phyloP scores from a whole-genome alignment of 2,329 filamentous ascomycete species.

The Fusarium aywerte region DNA sequence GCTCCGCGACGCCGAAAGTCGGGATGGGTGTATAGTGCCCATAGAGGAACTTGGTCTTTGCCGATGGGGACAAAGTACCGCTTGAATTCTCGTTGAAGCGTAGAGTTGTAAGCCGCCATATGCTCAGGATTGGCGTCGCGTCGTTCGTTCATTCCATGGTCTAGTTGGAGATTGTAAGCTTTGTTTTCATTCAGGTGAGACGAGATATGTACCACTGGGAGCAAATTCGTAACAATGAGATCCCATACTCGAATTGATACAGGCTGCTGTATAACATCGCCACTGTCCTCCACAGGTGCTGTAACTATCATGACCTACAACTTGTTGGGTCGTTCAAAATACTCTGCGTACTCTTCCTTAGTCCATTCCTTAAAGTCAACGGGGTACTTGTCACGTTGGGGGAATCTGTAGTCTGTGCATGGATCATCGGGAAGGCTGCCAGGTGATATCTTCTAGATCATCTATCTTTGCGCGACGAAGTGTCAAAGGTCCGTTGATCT shows the following conservation, averaged over 20 bases:
- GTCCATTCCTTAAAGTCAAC: slow-evolving; percentile 20
- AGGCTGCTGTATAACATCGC: neutral
- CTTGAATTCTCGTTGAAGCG: neutral
- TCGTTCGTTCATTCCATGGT: slow-evolving; percentile 14
- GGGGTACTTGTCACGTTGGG: neutral
- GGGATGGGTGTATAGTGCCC: slow-evolving; percentile 1
- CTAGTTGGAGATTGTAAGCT: neutral
- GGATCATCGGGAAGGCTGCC: neutral
- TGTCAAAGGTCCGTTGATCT: neutral
- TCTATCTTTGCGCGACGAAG: neutral
- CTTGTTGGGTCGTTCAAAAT: slow-evolving; percentile 6
- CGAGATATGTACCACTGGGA: neutral
- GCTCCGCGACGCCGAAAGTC: neutral
- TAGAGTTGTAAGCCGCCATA: neutral
- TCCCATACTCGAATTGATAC: neutral
- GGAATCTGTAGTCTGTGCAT: neutral
- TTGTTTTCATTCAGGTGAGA: rapidly evolving
- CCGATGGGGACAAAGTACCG: neutral
- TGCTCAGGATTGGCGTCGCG: slow-evolving; percentile 1
- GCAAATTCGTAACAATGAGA: neutral
- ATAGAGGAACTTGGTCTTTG: neutral
- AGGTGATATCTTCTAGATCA: neutral
- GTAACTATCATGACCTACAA: neutral
- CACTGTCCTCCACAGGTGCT: neutral
- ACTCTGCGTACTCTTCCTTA: slow-evolving; percentile 11